Conservation (phyloP, 1,284 basidiomycete genomes). For the Moniliella sp. region DNA sequence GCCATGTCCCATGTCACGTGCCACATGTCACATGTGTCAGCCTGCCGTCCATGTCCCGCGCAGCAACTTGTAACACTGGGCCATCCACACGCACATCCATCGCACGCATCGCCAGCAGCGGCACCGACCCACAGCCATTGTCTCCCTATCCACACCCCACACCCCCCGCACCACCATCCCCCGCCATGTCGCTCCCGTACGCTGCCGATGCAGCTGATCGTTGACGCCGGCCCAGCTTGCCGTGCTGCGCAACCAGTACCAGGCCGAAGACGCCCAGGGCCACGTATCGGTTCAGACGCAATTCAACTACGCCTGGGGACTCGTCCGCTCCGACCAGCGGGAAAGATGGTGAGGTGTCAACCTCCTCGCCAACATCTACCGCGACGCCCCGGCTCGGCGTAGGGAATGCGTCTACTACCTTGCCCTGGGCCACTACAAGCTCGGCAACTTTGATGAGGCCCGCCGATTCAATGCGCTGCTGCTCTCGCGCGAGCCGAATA, state of each 20-base stretch:
- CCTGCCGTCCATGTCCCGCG: too few species aligned
- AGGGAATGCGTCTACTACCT: conserved; percentile 94
- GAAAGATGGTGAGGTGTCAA: conserved; percentile 50
- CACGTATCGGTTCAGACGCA: conserved; percentile 86
- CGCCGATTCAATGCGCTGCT: conserved; percentile 72
- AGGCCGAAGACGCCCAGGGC: conserved; percentile 55
- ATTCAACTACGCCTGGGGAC: conserved; percentile 79
- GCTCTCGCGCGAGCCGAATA: conserved; percentile 75
- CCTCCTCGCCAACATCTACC: conserved; percentile 76
- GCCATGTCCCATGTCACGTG: too few species aligned
- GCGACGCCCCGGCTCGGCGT: conserved; percentile 66
- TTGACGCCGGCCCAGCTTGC: conserved; percentile 71
- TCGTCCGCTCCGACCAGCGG: conserved; percentile 35
- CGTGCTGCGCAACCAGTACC: conserved; percentile 64
- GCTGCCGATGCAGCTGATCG: conserved; percentile 76
- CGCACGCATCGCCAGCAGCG: too few species aligned
- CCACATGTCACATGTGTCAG: too few species aligned
- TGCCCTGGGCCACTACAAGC: conserved; percentile 85
- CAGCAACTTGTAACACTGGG: too few species aligned
- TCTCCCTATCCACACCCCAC: too few species aligned
- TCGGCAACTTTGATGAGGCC: conserved; percentile 82
- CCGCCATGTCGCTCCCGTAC: conserved; percentile 48
- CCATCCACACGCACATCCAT: too few species aligned
- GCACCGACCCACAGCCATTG: too few species aligned
- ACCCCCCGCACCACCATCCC: too few species aligned